Evolutionary conservation across 106 monocot species (phyloP), one percentile per base, ranked within the genome.

Genomic region (Alisma plantagoaquatica): DNA sequence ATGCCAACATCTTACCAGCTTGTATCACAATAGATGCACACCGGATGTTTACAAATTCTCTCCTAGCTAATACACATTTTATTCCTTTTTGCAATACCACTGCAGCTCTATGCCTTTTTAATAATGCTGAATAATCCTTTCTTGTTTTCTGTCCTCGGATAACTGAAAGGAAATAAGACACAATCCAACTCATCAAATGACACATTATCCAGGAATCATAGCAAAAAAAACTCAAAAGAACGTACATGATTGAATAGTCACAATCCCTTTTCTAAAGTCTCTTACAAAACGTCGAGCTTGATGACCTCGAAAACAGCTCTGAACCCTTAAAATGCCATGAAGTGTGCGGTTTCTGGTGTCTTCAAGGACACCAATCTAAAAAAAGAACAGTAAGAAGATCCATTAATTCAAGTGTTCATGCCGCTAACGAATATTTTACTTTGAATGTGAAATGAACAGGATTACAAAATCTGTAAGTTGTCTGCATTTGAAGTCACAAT

Each of bases 241-340:
- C 6, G 6, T 98, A 98, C 96, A 90, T 76, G 96, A 75, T 69
- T 98, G 96, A 52, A 98, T 25, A 27, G 72, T 23, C 19, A 78
- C 33, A 64, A 90, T 74, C 57, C 69, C 73, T 45, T 64, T 73
- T 64, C 27, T 63, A 6, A 68, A 65, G 23, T 85, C 65, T 26
- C 67, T 78, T 16, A 65, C 73, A 65, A 72, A 59, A 46, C 11
- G 49, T 27, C 96, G 84, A 65, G 88, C 84, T 74, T 66, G 67
- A 67, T 98, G 62, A 16, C 89, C 96, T 69, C 90, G 75, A 49
- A 85, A 90, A 70, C 81, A 89, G 66, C 96, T 98, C 50, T 98
- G 96, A 59, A 98, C 73, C 60, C 89, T 85, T 49, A 90, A 76
- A 71, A 98, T 90, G 12, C 96, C 89, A 70, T 82, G 90, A 9